These are phyloP conservation scores for Trametes polyzona DNA, from an alignment of 1,284 basidiomycete species.

Conservation along the genomic window DNA sequence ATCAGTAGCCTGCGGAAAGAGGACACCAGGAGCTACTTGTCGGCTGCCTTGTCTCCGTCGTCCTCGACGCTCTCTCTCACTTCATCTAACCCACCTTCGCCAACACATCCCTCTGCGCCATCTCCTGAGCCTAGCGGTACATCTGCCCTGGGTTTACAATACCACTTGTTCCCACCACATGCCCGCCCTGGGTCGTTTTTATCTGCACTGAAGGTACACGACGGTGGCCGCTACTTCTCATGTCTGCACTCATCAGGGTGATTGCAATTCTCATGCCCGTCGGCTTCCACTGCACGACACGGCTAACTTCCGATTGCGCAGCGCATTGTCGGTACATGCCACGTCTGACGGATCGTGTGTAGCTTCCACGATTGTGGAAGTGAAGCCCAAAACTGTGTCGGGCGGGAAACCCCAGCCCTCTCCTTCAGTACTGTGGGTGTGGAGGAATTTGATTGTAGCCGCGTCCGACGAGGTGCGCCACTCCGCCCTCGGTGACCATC, in stretches of 20 bases:
- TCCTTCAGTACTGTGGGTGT: slow-evolving; percentile 48
- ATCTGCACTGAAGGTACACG: slow-evolving; percentile 47
- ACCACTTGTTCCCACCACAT: slow-evolving; percentile 55
- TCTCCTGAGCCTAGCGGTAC: slow-evolving; percentile 10
- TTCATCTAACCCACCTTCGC: slow-evolving; percentile 46
- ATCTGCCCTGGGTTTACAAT: slow-evolving; percentile 43
- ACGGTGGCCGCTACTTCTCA: slow-evolving; percentile 47
- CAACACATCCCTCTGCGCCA: slow-evolving; percentile 30
- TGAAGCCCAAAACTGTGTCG: not conserved
- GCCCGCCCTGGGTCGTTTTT: slow-evolving; percentile 45
- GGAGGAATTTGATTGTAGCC: slow-evolving; percentile 48
- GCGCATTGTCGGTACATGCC: slow-evolving; percentile 32
- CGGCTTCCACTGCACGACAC: too few species aligned
- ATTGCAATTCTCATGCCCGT: slow-evolving; percentile 25
- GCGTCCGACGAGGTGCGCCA: slow-evolving; percentile 49
- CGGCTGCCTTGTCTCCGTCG: slow-evolving; percentile 48
- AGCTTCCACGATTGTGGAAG: slow-evolving; percentile 20
- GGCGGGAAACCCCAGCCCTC: slow-evolving; percentile 20
- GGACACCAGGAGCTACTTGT: slow-evolving; percentile 37
- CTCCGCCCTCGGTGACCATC: slow-evolving; percentile 4
- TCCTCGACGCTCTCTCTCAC: slow-evolving; percentile 44
- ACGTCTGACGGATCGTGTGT: slow-evolving; percentile 32
- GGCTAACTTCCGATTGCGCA: slow-evolving; percentile 4
- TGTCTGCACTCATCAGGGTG: slow-evolving; percentile 62
- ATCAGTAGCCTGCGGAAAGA: slow-evolving; percentile 15